phyloP scores from a whole-genome alignment of 2,329 filamentous ascomycete species.

The Moelleriella libera region DNA sequence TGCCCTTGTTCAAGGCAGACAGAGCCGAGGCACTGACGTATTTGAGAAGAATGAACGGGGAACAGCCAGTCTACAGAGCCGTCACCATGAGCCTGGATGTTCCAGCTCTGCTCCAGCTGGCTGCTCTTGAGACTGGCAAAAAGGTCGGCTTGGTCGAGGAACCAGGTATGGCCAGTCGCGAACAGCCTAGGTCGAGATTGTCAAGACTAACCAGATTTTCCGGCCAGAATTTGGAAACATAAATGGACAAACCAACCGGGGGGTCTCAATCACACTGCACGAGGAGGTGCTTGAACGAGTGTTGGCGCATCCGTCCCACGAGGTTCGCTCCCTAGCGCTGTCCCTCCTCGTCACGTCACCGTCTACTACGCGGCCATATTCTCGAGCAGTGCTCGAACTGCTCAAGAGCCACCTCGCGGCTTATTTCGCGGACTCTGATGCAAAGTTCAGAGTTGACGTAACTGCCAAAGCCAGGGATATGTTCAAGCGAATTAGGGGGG shows the following conservation, averaged over 20 bases:
- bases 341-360: slow-evolving; percentile 67
- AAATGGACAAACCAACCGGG: slow-evolving; percentile 5
- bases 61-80: slow-evolving; percentile 30
- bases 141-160: slow-evolving; percentile 57
- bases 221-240: slow-evolving; percentile 13
- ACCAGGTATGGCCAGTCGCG: slow-evolving; percentile 29
- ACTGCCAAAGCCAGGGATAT: slow-evolving; percentile 62
- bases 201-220: background rate
- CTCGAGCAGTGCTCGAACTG: slow-evolving; percentile 42
- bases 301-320: slow-evolving; percentile 40
- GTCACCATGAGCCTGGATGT: slow-evolving; percentile 31
- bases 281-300: slow-evolving; percentile 35
- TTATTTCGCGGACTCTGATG: slow-evolving; percentile 72
- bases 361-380: slow-evolving; percentile 61
- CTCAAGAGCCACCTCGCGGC: slow-evolving; percentile 52
- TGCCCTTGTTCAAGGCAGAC: slow-evolving; percentile 47
- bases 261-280: slow-evolving; percentile 18
- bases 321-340: slow-evolving; percentile 66
- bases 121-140: slow-evolving; percentile 58
- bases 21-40: slow-evolving; percentile 38
- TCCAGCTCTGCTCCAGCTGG: slow-evolving; percentile 46
- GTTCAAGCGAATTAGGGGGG: slow-evolving; percentile 58
- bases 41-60: slow-evolving; percentile 40
- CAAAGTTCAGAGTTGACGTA: slow-evolving; percentile 73
- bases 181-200: background rate